Evolutionary conservation across 2,329 filamentous ascomycete species (phyloP), one percentile per base, ranked within the genome.

Genomic region (Nemania sp.): DNA sequence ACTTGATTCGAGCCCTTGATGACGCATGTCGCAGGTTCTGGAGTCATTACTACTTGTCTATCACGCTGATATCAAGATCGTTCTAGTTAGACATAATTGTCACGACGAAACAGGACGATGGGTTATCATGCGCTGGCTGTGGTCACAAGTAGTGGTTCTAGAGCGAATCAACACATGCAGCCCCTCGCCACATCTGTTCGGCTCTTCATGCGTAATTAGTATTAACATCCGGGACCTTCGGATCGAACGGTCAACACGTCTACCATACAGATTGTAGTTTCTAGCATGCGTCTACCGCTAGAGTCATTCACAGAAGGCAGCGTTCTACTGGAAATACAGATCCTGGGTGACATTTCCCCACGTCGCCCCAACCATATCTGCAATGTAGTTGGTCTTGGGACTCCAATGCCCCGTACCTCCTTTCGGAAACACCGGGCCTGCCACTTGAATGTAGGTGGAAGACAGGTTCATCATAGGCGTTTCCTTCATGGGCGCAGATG

Each of bases 351-450:
- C 15, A 46, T 60, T 59, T 3, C 69, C 69, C 54, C 60, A 71
- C 48, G 64, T 65, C 9, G 67, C 69, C 3, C 55, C 52, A 7
- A 63, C 46, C 18, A 68, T 60, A 52, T 72, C 69, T 10, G 45
- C 15, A n/a, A 71, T 55, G 43, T 71, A 71, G 55, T 64, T 69
- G 2, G 40, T 50, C 49, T 67, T 65, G 4, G 68, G 68, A 48
- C 63, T 58, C 69, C 69, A 72, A 7, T 54, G 37, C 2, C 66
- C 69, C 12, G 52, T 61, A 15, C 65, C 65, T 6, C 63, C 66
- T 55, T 74, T 78, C 1, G 82, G 82, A 59, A 83, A 69, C 18
- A 65, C 61, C 18, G 64, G 69, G 52, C 71, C 64, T 1, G 75
- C 79, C 39, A 69, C 72, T 52, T 74, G 73, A 2, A 83, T 65